Base-by-base conservation (phyloP, 208 protist genomes). In the Leishmania arabica region DNA sequence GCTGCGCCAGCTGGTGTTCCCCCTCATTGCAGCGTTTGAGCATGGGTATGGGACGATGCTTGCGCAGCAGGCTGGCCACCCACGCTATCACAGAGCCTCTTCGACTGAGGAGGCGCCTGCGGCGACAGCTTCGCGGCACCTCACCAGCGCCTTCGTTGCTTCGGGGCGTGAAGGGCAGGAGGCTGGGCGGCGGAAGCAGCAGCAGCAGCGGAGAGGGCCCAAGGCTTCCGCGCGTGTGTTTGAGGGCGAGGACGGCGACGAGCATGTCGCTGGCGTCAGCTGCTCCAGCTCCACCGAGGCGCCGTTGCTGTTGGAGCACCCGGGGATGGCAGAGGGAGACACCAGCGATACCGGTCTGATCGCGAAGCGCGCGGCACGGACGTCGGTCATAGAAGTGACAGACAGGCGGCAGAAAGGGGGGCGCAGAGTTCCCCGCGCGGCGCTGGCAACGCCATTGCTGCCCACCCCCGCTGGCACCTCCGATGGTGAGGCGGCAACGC, bases 1-100 rank as follows among this genome's bases (percentile, higher is more conserved):
- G 81, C 81, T 97, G 54, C 88, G 92, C 69, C 93, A 97, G 84
- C 81, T 92, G 58, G 79, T 91, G 31, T 97, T 92, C 79, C 77
- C 87, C n/a, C 82, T 97, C 42, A 77, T 92, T 53, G 82, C 93
- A 1, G 87, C 82, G 66, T 93, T 95, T 70, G 91, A 97, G 58
- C 89, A 94, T 84, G 68, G 40, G 2, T 72, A 88, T 66, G 58
- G 56, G 31, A 90, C 87, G 27, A 62, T 86, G n/a, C 84, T 89
- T 56, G 51, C 71, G 17, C 88, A 81, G 66, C 81, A 81, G 27
- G 34, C 19, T 1, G 7, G 76, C 54, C 62, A 82, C 34, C 31
- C 37, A 17, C 24, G 56, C 8, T 13, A 15, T 27, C 17, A n/a
- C 34, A 60, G 31, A 76, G 69, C 24, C 27, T 15, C 27, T 24